These are phyloP conservation scores for Falciphora oryzae DNA, from an alignment of 2,329 filamentous ascomycete genomes.

Conservation along the genomic window DNA sequence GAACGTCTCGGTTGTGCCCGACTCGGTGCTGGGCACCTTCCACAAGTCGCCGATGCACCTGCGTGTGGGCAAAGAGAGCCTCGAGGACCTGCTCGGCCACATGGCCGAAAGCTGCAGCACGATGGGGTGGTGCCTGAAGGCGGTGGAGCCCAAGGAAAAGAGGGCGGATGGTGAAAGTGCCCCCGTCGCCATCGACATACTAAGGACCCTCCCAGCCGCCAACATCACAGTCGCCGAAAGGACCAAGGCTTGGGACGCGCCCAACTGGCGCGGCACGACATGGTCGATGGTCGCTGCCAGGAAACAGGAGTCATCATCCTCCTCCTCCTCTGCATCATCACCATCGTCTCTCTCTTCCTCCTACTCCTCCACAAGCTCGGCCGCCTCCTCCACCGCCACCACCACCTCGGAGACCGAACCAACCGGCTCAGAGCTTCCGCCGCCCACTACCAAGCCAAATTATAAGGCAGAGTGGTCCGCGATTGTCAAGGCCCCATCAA, in stretches of 20 bases:
- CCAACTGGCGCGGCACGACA: background rate
- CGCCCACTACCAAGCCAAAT: too few relatives aligned
- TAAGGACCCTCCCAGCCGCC: background rate
- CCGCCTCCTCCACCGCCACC: too few relatives aligned
- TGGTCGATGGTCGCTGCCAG: background rate
- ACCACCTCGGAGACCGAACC: too few relatives aligned
- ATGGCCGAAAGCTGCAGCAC: background rate
- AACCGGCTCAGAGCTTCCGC: background rate
- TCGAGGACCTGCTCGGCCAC: slow-evolving; percentile 5
- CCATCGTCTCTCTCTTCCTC: too few relatives aligned
- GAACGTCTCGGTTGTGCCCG: slow-evolving; percentile 16
- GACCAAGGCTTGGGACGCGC: background rate
- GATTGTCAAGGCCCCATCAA: background rate
- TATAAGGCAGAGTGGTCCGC: background rate
- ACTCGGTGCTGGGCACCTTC: slow-evolving; percentile 16
- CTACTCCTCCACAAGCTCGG: too few relatives aligned
- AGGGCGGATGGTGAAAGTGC: too few relatives aligned
- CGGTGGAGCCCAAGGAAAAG: background rate
- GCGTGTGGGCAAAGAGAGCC: slow-evolving; percentile 4
- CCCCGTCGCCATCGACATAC: too few relatives aligned
- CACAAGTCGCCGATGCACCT: slow-evolving; percentile 13
- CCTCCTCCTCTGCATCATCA: too few relatives aligned
- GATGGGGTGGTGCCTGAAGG: background rate
- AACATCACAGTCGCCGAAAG: background rate
- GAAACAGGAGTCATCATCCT: background rate